Conservation (phyloP, 108 stramenopile species). For the Bacterosira constricta region DNA sequence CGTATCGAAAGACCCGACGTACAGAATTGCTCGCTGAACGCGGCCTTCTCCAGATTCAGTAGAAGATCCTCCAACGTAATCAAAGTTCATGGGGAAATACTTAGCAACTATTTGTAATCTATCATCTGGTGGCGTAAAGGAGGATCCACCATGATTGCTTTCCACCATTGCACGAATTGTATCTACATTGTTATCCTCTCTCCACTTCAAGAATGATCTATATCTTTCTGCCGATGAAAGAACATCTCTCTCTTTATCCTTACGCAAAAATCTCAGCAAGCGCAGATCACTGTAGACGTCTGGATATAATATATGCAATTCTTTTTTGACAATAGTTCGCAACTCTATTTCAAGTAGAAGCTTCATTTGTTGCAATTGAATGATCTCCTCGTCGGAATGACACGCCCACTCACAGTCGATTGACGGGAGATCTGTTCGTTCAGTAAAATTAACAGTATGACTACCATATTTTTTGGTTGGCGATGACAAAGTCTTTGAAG, state of each 20-base stretch:
- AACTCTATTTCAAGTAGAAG: not conserved
- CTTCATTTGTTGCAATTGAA: constrained; percentile 16
- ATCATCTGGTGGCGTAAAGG: constrained; percentile 7
- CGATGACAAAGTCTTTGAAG: not conserved
- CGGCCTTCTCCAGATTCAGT: not conserved
- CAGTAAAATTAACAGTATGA: not conserved
- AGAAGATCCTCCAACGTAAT: not conserved
- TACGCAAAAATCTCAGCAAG: constrained; percentile 42
- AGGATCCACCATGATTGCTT: not conserved
- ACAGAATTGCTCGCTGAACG: constrained; percentile 8
- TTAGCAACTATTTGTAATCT: constrained; percentile 8
- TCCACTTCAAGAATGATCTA: constrained; percentile 29
- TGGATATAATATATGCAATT: constrained; percentile 21
- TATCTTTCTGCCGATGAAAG: constrained; percentile 26
- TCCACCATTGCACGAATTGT: constrained; percentile 28
- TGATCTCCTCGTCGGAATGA: not conserved
- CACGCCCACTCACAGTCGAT: constrained; percentile 27
- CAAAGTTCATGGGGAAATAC: constrained; percentile 20
- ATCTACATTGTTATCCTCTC: constrained; percentile 31
- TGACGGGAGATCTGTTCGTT: not conserved
- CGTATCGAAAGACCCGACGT: constrained; percentile 34
- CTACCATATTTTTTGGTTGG: not conserved
- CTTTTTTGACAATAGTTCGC: not conserved
- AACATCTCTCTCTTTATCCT: constrained; percentile 28
- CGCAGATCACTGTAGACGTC: constrained; percentile 39